Conservation (phyloP, 768 basidiomycete species). For the Collybia mongolica region DNA sequence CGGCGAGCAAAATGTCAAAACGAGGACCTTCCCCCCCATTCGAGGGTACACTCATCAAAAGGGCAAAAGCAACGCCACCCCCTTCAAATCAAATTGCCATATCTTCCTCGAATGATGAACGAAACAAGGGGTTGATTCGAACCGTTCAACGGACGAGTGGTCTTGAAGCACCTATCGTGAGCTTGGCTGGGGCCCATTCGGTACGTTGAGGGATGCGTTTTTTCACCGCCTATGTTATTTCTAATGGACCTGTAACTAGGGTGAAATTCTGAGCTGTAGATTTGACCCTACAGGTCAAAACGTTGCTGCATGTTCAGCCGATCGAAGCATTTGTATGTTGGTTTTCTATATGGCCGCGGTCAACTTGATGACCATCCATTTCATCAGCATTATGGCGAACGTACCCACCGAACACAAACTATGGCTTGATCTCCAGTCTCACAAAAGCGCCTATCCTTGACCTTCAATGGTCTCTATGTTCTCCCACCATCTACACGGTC, state of each 20-base stretch:
- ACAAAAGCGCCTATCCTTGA: constrained; percentile 93
- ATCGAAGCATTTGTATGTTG: constrained; percentile 84
- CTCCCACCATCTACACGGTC: constrained; percentile 74
- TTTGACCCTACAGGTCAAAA: constrained; percentile 95
- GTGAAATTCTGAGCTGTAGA: constrained; percentile 87
- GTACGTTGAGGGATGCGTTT: constrained; percentile 40
- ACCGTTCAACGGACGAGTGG: constrained; percentile 90
- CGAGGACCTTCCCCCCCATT: constrained; percentile 60
- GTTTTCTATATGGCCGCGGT: not conserved
- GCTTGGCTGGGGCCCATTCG: constrained; percentile 82
- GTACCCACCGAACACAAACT: constrained; percentile 91
- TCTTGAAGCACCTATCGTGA: constrained; percentile 92
- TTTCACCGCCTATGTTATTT: not conserved
- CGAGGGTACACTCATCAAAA: constrained; percentile 60
- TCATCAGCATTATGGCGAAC: constrained; percentile 82
- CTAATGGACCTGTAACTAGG: constrained; percentile 37
- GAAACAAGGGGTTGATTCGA: constrained; percentile 77
- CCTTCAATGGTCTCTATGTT: constrained; percentile 84
- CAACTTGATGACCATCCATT: not conserved
- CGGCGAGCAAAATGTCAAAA: constrained; percentile 61
- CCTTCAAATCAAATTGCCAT: constrained; percentile 70
- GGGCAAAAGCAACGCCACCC: constrained; percentile 50
- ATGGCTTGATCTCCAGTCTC: constrained; percentile 76
- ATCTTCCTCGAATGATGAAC: constrained; percentile 71
- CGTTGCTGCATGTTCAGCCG: constrained; percentile 89